Percentiles rank a stretch among this genome's conserved stretches.
phyloP scores from a whole-genome alignment of 306 rosid genomes.

The Cucurbita pepo region DNA sequence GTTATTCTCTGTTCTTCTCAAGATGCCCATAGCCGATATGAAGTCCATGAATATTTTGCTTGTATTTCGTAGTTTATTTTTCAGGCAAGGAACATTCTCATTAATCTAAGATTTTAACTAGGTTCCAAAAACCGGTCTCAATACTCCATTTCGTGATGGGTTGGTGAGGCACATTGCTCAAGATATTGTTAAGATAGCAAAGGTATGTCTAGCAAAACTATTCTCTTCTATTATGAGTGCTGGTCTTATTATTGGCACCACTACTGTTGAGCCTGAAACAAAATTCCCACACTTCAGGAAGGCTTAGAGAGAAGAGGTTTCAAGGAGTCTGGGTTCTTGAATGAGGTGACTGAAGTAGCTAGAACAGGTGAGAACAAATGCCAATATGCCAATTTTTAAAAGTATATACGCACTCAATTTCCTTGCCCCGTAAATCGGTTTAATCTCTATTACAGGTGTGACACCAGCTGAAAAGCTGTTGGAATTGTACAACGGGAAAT shows the following conservation, averaged over 20 bases:
- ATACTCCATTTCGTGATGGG: constrained; percentile 90
- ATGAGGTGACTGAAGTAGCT: constrained; percentile 82
- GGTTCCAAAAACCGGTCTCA: constrained; percentile 64
- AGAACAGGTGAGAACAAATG: constrained; percentile 44
- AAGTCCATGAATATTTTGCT: not conserved
- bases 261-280: not conserved
- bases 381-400: not conserved
- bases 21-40: not conserved
- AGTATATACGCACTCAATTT: not conserved
- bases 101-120: not conserved
- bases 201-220: constrained; percentile 26
- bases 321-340: constrained; percentile 83
- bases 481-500: constrained; percentile 66
- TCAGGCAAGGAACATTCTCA: not conserved
- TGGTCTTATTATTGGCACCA: constrained; percentile 6
- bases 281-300: constrained; percentile 33
- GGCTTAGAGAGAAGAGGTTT: constrained; percentile 93
- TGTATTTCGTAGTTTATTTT: not conserved
- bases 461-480: constrained; percentile 89
- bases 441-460: constrained; percentile 32
- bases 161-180: constrained; percentile 80
- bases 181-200: constrained; percentile 72
- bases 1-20: not conserved
- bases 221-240: not conserved
- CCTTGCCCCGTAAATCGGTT: not conserved